Evolutionary conservation across 768 basidiomycete species (phyloP).

Genomic region (Suillus hirtellus): DNA sequence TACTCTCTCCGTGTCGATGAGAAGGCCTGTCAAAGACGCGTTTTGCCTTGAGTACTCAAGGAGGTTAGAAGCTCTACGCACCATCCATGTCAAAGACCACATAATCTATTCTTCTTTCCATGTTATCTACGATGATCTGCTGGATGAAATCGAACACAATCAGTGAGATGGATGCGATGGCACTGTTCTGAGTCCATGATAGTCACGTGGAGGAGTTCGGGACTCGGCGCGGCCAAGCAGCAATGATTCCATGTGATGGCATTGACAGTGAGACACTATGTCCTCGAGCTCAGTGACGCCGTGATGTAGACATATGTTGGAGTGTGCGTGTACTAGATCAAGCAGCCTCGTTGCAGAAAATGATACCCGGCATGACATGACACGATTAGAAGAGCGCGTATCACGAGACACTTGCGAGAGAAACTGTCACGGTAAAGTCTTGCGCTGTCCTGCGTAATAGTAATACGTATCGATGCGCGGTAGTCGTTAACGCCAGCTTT

Average conservation of each 20-base stretch:
- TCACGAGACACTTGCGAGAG: background rate
- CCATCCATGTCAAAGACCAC: conserved; percentile 79
- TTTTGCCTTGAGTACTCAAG: conserved; percentile 7
- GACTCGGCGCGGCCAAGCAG: background rate
- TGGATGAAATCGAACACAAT: background rate
- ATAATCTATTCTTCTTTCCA: conserved; percentile 45
- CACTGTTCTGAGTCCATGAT: background rate
- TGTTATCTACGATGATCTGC: background rate
- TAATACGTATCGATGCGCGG: background rate
- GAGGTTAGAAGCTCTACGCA: conserved; percentile 24
- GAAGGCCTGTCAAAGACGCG: conserved; percentile 47
- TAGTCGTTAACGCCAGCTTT: background rate
- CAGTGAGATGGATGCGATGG: background rate
- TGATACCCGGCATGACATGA: background rate
- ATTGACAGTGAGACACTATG: background rate
- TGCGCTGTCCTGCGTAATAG: background rate
- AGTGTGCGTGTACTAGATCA: background rate
- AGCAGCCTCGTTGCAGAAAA: background rate
- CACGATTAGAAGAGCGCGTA: background rate
- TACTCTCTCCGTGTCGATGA: conserved; percentile 76
- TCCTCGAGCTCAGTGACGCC: background rate
- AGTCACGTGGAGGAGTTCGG: background rate
- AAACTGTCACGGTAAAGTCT: background rate
- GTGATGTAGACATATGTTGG: background rate
- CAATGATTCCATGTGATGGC: background rate